Evolutionary conservation across 2,329 filamentous ascomycete species (phyloP).

Genomic region (Coleophoma cylindrospora): DNA sequence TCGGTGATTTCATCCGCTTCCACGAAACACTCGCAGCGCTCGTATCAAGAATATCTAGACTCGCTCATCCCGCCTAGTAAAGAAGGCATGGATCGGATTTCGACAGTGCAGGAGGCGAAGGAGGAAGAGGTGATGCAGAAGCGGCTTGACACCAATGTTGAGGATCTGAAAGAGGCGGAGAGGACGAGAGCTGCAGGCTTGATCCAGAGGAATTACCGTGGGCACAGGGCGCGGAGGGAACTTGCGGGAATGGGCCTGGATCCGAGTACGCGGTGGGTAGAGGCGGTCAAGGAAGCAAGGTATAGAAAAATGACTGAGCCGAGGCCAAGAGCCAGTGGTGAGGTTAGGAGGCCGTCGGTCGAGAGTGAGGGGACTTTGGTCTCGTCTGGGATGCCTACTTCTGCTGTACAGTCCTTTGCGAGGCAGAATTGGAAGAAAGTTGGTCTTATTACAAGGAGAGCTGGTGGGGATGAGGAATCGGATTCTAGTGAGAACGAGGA

Average conservation of each 20-base stretch:
- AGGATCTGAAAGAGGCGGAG: conserved; percentile 38
- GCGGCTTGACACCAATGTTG: conserved; percentile 19
- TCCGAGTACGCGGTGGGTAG: conserved; percentile 23
- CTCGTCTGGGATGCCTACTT: not conserved
- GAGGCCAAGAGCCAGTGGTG: conserved; percentile 21
- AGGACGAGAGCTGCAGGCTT: conserved; percentile 45
- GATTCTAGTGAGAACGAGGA: conserved; percentile 12
- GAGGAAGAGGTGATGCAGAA: conserved; percentile 20
- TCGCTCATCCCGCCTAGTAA: conserved; percentile 17
- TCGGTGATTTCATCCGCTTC: conserved; percentile 15
- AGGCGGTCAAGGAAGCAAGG: conserved; percentile 50
- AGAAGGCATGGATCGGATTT: conserved; percentile 42
- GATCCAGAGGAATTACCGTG: conserved; percentile 71
- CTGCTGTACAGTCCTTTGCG: conserved; percentile 31
- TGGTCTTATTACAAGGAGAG: conserved; percentile 64
- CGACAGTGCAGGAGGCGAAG: conserved; percentile 38
- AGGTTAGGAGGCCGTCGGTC: conserved; percentile 6
- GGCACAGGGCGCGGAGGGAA: conserved; percentile 68
- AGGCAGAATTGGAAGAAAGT: conserved; percentile 72
- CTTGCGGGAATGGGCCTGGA: conserved; percentile 60
- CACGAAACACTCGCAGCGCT: conserved; percentile 8
- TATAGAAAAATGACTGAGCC: conserved; percentile 47
- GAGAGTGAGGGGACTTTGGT: not conserved
- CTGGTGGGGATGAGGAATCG: conserved; percentile 58
- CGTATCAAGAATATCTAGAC: conserved; percentile 26